Percentiles rank a stretch among this genome's conserved stretches.
These are phyloP conservation scores for Mortierella claussenii DNA, from an alignment of 192 early-diverging fungal species.

Conservation along the genomic window DNA sequence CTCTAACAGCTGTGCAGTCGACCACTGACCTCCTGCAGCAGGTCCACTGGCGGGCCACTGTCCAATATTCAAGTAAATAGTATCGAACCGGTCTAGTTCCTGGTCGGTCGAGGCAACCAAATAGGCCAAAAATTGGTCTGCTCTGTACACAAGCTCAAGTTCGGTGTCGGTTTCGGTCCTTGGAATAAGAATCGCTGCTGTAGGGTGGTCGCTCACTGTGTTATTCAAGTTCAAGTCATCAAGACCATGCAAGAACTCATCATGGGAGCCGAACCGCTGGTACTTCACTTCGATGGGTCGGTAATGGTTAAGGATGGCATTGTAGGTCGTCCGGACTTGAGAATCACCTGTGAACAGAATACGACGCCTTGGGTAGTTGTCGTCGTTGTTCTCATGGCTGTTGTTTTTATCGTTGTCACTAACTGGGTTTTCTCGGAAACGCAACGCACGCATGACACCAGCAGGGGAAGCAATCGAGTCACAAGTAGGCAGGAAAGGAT, in stretches of 20 bases:
- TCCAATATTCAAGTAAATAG: slow-evolving; percentile 32
- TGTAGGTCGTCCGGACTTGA: slow-evolving; percentile 35
- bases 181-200: not conserved
- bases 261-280: slow-evolving; percentile 10
- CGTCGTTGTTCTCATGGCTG: not conserved
- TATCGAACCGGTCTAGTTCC: slow-evolving; percentile 25
- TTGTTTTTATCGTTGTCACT: not conserved
- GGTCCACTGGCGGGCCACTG: slow-evolving; percentile 46
- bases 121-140: slow-evolving; percentile 35
- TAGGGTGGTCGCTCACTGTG: not conserved
- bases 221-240: not conserved
- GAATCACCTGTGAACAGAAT: slow-evolving; percentile 42
- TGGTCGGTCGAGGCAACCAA: slow-evolving; percentile 16
- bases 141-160: slow-evolving; percentile 29
- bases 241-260: slow-evolving; percentile 12
- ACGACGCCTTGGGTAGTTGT: slow-evolving; percentile 9
- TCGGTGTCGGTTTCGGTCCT: slow-evolving; percentile 8
- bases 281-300: slow-evolving; percentile 12
- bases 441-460: slow-evolving; percentile 5
- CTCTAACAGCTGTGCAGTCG: slow-evolving; percentile 25
- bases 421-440: not conserved
- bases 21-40: slow-evolving; percentile 33
- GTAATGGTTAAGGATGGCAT: slow-evolving; percentile 42
- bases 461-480: slow-evolving; percentile 31
- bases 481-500: slow-evolving; percentile 23